A percentile compares a stretch with the other conserved stretches of the same genome.
phyloP scores from a whole-genome alignment of 148 eudicot genomes.

The Drosera capensis region DNA sequence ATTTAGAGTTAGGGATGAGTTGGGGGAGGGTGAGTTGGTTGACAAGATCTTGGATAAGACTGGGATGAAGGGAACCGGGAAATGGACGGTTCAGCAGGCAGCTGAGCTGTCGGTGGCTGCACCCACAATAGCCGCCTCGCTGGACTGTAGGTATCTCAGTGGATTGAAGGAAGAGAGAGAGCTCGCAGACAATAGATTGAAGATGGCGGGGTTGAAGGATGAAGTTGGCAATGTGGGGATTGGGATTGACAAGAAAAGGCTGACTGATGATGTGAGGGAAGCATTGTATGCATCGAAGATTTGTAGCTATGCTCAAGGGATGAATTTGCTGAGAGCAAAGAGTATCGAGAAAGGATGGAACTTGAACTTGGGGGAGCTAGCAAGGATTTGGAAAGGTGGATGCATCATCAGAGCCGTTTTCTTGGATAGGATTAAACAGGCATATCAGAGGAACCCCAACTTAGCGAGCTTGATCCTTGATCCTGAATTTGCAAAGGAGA shows the following conservation, averaged over 20 bases:
- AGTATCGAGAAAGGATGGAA: slow-evolving; percentile 60
- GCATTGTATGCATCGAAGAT: slow-evolving; percentile 76
- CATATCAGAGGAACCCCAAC: slow-evolving; percentile 59
- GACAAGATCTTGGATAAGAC: slow-evolving; percentile 83
- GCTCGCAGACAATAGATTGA: slow-evolving; percentile 33
- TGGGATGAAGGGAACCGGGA: slow-evolving; percentile 91
- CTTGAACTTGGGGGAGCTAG: slow-evolving; percentile 67
- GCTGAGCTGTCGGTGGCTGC: slow-evolving; percentile 76
- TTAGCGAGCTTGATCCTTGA: slow-evolving; percentile 62
- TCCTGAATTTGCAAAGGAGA: slow-evolving; percentile 78
- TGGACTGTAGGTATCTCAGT: slow-evolving; percentile 65
- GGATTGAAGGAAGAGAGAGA: slow-evolving; percentile 78
- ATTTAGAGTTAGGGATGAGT: slow-evolving; percentile 51
- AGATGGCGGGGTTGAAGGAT: slow-evolving; percentile 56
- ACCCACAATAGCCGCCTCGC: slow-evolving; percentile 68
- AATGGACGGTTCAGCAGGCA: slow-evolving; percentile 93
- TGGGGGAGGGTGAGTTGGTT: slow-evolving; percentile 47
- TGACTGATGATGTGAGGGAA: slow-evolving; percentile 83
- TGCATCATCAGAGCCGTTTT: slow-evolving; percentile 77
- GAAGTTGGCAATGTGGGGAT: slow-evolving; percentile 23
- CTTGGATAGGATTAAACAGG: slow-evolving; percentile 65
- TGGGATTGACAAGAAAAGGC: slow-evolving; percentile 52
- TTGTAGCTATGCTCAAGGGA: slow-evolving; percentile 82
- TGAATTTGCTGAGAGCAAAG: slow-evolving; percentile 70
- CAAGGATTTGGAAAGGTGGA: slow-evolving; percentile 88